Evolutionary conservation across 1,139 yeast genomes (phyloP), one percentile per base, ranked within the genome.

Genomic region (Geotrichum histeridarum): DNA sequence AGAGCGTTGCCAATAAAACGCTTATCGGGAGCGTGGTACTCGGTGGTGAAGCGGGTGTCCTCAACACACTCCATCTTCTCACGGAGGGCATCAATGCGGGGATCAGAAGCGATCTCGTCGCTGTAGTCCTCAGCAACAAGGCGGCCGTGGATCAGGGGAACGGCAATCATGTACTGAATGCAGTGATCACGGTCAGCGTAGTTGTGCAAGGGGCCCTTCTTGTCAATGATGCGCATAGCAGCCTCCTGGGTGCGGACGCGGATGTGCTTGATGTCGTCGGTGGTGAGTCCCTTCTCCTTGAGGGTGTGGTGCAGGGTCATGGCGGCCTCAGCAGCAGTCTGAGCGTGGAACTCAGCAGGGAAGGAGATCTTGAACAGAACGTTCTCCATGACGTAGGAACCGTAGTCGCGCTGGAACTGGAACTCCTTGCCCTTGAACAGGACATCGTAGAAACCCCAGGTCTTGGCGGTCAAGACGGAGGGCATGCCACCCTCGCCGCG

Each of bases 321-420:
- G 42, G 84, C 78, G 38, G 81, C 82, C 64, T 80, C 84, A 33
- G 76, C 83, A n/a, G 84, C 84, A 39, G 84, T 79, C 67, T 80
- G 84, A 12, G 84, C 83, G 64, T 80, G 84, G 69, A 80, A 80
- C 66, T 80, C 84, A 31, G 84, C 84, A 17, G 84, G 84, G 73
- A 75, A 80, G 1, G 83, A 79, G 59, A 80, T 79, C 70, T 80
- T 80, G 70, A 80, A 80, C 51, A 80, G 66, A 17, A 80, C 79
- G 61, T 80, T 80, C 67, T 80, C 84, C 84, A 80, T 80, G n/a
- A 80, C 84, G 63, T 80, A 80, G 4, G 81, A 76, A 44, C 80
- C 82, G 60, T 73, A 79, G 37, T 65, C 68, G 59, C 82, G 73
- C 67, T 80, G 83, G 70, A 80, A 79, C 62, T 71, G 67, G 69